Conservation (phyloP, 352 stramenopile genomes). For the Phytopythium cucurbitacearum region DNA sequence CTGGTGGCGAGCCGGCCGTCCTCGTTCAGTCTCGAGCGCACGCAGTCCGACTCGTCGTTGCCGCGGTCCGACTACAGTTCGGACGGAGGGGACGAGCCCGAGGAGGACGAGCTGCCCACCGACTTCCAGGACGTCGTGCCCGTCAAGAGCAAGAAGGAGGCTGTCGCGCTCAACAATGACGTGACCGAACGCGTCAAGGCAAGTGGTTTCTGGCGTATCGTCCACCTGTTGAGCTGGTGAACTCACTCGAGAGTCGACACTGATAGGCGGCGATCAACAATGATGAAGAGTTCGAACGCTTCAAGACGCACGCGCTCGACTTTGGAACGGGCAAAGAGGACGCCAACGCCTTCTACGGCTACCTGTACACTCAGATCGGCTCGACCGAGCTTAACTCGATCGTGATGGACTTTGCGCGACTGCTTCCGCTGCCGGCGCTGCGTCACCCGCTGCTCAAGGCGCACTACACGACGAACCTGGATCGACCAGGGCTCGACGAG, state of each 20-base stretch:
- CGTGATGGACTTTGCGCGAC: slow-evolving; percentile 74
- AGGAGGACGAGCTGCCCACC: slow-evolving; percentile 40
- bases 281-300: slow-evolving; percentile 66
- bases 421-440: slow-evolving; percentile 55
- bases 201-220: background rate
- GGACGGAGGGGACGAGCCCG: slow-evolving; percentile 39
- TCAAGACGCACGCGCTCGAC: slow-evolving; percentile 73
- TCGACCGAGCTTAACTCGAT: slow-evolving; percentile 56
- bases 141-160: slow-evolving; percentile 69
- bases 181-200: slow-evolving; percentile 66
- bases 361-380: slow-evolving; percentile 52
- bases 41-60: slow-evolving; percentile 37
- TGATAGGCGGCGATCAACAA: slow-evolving; percentile 32
- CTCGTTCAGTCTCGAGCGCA: slow-evolving; percentile 34
- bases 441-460: slow-evolving; percentile 65
- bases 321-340: slow-evolving; percentile 70
- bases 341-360: slow-evolving; percentile 61
- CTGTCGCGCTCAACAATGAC: slow-evolving; percentile 70
- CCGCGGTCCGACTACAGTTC: slow-evolving; percentile 47
- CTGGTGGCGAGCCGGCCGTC: slow-evolving; percentile 39
- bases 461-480: slow-evolving; percentile 47
- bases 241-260: too few relatives aligned
- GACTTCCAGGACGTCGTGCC: slow-evolving; percentile 72
- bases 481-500: slow-evolving; percentile 19
- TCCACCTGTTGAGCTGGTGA: too few relatives aligned